phyloP scores from a whole-genome alignment of 2,329 filamentous ascomycete species.

The Daldinia sp. region DNA sequence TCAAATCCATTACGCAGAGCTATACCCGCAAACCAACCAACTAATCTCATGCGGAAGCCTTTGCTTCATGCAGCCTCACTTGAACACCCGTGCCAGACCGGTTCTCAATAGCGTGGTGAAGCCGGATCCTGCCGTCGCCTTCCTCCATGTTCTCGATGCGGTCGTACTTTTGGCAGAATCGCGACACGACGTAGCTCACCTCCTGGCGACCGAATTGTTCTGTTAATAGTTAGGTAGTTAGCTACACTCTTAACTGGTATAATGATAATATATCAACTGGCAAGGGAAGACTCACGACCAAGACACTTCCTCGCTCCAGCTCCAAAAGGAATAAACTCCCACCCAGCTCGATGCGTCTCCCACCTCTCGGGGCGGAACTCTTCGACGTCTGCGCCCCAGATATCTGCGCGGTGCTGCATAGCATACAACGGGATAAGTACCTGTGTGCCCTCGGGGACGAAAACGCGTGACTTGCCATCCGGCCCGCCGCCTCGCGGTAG shows the following conservation, averaged over 20 bases:
- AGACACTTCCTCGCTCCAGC: slow-evolving; percentile 48
- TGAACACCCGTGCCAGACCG: slow-evolving; percentile 47
- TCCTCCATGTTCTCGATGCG: slow-evolving; percentile 44
- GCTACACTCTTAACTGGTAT: neutral
- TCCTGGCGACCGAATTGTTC: slow-evolving; percentile 42
- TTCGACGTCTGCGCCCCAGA: slow-evolving; percentile 47
- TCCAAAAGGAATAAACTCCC: slow-evolving; percentile 48
- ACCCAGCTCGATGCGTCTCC: slow-evolving; percentile 39
- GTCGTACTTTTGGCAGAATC: slow-evolving; percentile 43
- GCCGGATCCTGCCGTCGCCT: slow-evolving; percentile 38
- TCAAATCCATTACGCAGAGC: neutral
- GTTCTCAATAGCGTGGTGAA: slow-evolving; percentile 44
- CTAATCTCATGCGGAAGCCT: slow-evolving; percentile 5
- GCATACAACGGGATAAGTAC: slow-evolving; percentile 42
- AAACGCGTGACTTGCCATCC: slow-evolving; percentile 42
- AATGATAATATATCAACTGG: neutral
- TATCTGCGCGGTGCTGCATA: slow-evolving; percentile 47
- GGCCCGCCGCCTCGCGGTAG: slow-evolving; percentile 47
- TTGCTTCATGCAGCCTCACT: slow-evolving; percentile 45
- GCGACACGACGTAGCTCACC: slow-evolving; percentile 39
- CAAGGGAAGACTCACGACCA: slow-evolving; percentile 41
- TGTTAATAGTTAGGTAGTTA: slow-evolving; percentile 4
- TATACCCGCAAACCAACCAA: neutral
- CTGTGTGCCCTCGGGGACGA: slow-evolving; percentile 40
- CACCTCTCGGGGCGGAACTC: slow-evolving; percentile 49